Evolutionary conservation across 2,329 filamentous ascomycete species (phyloP).

Genomic region (Pezicula carpinea): DNA sequence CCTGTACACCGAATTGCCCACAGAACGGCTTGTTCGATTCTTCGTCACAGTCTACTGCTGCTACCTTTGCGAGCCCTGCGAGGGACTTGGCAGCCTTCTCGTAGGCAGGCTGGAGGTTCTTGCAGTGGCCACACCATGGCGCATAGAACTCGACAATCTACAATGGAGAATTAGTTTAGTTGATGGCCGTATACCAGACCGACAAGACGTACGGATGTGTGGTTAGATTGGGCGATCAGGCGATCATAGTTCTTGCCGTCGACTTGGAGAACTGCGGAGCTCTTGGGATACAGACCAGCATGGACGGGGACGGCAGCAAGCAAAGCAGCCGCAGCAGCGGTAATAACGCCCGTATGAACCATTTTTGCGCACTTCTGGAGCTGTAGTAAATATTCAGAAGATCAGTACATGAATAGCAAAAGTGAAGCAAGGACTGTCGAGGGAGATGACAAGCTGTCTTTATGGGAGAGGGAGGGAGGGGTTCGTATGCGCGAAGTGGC

Average conservation of each 20-base stretch:
- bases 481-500: conserved; percentile 13
- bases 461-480: conserved; percentile 1
- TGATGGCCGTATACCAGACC: not conserved
- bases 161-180: conserved; percentile 11
- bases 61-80: conserved; percentile 88
- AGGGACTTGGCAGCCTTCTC: conserved; percentile 90
- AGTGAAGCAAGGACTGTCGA: conserved; percentile 2
- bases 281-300: conserved; percentile 78
- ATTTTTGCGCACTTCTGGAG: conserved; percentile 34
- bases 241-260: conserved; percentile 74
- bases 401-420: conserved; percentile 15
- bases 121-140: conserved; percentile 96
- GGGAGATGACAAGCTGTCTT: conserved; percentile 18
- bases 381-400: conserved; percentile 18
- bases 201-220: conserved; percentile 75
- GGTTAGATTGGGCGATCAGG: conserved; percentile 81
- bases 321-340: conserved; percentile 52
- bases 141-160: conserved; percentile 84
- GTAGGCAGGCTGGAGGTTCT: conserved; percentile 92
- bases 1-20: conserved; percentile 78
- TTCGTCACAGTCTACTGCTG: conserved; percentile 91
- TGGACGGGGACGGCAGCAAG: conserved; percentile 61
- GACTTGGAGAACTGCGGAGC: conserved; percentile 80
- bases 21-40: conserved; percentile 89
- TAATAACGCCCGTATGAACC: conserved; percentile 48